phyloP scores from a whole-genome alignment of 768 basidiomycete genomes.

The Phanerochaete carnosa region DNA sequence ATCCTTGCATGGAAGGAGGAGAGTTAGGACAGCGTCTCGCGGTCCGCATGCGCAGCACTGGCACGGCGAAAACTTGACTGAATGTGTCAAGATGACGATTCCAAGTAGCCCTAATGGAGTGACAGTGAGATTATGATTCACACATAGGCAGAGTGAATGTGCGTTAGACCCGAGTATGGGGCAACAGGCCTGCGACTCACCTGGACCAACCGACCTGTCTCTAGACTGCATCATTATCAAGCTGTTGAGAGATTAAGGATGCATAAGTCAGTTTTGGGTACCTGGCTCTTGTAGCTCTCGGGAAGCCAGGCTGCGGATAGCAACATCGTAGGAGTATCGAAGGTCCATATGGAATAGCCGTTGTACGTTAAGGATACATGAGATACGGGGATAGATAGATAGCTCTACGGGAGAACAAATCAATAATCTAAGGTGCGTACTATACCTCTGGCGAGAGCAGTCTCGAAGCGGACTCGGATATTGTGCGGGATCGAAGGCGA shows the following conservation, averaged over 20 bases:
- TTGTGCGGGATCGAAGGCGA: not conserved
- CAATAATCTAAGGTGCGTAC: not conserved
- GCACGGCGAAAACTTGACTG: not conserved
- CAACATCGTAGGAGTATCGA: not conserved
- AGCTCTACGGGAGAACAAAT: not conserved
- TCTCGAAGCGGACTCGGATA: not conserved
- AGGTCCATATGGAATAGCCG: not conserved
- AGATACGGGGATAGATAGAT: not conserved
- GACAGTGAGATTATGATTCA: not conserved
- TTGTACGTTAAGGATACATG: conserved; percentile 5
- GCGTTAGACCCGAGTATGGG: not conserved
- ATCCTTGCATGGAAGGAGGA: no score
- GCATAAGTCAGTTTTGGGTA: no score
- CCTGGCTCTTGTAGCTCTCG: no score
- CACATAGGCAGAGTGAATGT: not conserved
- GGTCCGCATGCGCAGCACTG: not conserved
- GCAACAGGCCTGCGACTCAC: not conserved
- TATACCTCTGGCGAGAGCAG: conserved; percentile 1
- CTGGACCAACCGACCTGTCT: not conserved
- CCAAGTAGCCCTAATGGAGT: not conserved
- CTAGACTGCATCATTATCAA: not conserved
- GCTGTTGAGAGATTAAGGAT: no score
- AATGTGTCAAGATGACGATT: not conserved
- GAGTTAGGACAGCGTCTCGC: no score
- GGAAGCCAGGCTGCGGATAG: not conserved